Conservation (phyloP, 2,329 filamentous ascomycete genomes). For the Phymatotrichopsis omnivora region DNA sequence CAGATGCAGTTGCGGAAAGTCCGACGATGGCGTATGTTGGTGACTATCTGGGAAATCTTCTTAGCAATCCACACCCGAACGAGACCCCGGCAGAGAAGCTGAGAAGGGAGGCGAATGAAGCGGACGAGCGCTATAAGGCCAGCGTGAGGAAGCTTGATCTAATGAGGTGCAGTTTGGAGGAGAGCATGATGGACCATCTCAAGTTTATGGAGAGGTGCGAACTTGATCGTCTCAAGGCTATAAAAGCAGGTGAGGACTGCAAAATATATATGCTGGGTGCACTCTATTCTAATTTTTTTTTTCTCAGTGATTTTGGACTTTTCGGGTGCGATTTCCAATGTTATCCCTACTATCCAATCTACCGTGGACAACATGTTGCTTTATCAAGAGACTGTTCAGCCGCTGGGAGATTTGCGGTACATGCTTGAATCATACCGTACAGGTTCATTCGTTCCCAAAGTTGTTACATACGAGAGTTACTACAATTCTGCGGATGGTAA, state of each 20-base stretch:
- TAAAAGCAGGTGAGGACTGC: constrained; percentile 56
- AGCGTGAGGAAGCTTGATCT: constrained; percentile 78
- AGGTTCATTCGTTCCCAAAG: constrained; percentile 79
- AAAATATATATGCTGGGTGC: not conserved
- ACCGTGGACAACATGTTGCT: constrained; percentile 98
- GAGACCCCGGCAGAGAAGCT: constrained; percentile 82
- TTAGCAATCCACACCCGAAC: constrained; percentile 83
- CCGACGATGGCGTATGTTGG: constrained; percentile 69
- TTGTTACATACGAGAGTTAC: constrained; percentile 95
- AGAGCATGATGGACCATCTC: constrained; percentile 84
- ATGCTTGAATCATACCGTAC: constrained; percentile 95
- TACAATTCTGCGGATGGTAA: constrained; percentile 84
- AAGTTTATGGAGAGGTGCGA: constrained; percentile 97
- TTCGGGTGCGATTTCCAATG: constrained; percentile 92
- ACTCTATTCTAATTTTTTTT: too few species aligned
- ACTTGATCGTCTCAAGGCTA: constrained; percentile 87
- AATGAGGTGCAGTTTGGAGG: constrained; percentile 86
- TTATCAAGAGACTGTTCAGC: constrained; percentile 98
- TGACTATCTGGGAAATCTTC: constrained; percentile 87
- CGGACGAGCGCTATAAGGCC: constrained; percentile 87
- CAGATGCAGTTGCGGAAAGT: constrained; percentile 56
- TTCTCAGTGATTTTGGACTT: constrained; percentile 76
- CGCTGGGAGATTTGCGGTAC: constrained; percentile 78
- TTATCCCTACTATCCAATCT: constrained; percentile 90
- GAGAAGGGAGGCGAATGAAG: constrained; percentile 76